A percentile compares a stretch with the other conserved stretches of the same genome.
phyloP scores from a whole-genome alignment of 371 early-diverging fungal genomes.

The Dinochytrium kinnereticum region DNA sequence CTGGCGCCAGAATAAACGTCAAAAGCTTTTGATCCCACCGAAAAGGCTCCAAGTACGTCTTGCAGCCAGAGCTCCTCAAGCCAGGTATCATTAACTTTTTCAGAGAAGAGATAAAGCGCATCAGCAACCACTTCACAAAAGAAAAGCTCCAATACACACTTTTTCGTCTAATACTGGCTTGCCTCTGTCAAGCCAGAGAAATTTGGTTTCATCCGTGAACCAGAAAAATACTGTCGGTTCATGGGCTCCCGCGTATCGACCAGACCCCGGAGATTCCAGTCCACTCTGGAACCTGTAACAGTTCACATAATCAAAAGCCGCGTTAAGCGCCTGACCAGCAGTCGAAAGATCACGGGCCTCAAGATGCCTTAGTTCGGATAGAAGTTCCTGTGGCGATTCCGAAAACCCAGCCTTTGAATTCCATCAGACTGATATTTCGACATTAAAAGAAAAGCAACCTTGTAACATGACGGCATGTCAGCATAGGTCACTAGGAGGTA shows the following conservation, averaged over 20 bases:
- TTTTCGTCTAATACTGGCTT: slow-evolving; percentile 26
- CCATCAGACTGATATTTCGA: background rate
- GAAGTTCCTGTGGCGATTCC: slow-evolving; percentile 40
- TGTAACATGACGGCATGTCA: slow-evolving; percentile 36
- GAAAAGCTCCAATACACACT: slow-evolving; percentile 4
- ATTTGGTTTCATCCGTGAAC: slow-evolving; percentile 72
- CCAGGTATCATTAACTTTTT: slow-evolving; percentile 62
- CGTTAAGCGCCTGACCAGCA: slow-evolving; percentile 62
- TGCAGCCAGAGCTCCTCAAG: slow-evolving; percentile 60
- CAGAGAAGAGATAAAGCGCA: background rate
- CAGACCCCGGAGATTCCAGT: slow-evolving; percentile 66
- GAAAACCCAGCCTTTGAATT: slow-evolving; percentile 17
- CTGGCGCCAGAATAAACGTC: slow-evolving; percentile 62
- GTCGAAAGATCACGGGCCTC: slow-evolving; percentile 63
- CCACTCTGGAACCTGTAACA: slow-evolving; percentile 59
- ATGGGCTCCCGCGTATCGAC: slow-evolving; percentile 62
- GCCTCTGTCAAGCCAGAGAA: slow-evolving; percentile 25
- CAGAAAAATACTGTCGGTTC: slow-evolving; percentile 71
- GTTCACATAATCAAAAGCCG: slow-evolving; percentile 67
- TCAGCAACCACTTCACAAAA: background rate
- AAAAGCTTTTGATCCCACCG: slow-evolving; percentile 77
- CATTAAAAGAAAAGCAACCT: slow-evolving; percentile 21
- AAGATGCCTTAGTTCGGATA: slow-evolving; percentile 60
- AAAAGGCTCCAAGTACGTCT: slow-evolving; percentile 70
- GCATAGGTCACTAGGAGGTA: slow-evolving; percentile 72